These are phyloP conservation scores for Quercus ilex DNA, from an alignment of 306 rosid genomes.

Conservation along the genomic window DNA sequence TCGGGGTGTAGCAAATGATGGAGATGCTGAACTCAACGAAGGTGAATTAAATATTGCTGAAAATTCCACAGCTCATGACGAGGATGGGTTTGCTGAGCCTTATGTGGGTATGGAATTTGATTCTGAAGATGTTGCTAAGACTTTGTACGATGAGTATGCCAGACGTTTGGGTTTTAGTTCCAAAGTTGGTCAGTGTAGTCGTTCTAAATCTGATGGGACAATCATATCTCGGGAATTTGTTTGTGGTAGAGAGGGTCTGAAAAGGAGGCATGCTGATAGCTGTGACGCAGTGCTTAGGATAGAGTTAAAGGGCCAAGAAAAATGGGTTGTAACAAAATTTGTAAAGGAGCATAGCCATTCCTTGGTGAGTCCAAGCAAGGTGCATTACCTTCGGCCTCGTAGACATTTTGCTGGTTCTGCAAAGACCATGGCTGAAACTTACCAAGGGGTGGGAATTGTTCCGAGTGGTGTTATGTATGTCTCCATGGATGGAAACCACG, in stretches of 20 bases:
- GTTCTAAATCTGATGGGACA: constrained; percentile 49
- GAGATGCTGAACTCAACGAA: constrained; percentile 40
- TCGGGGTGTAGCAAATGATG: constrained; percentile 44
- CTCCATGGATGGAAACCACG: constrained; percentile 66
- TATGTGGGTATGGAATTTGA: constrained; percentile 57
- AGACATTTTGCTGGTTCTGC: constrained; percentile 83
- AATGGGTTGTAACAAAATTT: constrained; percentile 83
- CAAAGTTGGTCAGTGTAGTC: constrained; percentile 52
- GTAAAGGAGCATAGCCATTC: constrained; percentile 88
- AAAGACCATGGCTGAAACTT: constrained; percentile 59
- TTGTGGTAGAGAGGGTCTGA: constrained; percentile 70
- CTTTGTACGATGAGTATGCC: constrained; percentile 48
- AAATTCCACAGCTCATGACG: constrained; percentile 31
- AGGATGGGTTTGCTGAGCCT: constrained; percentile 45
- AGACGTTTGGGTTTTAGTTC: constrained; percentile 47
- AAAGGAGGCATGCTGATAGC: constrained; percentile 58
- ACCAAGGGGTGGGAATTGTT: constrained; percentile 67
- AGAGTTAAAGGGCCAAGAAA: constrained; percentile 59
- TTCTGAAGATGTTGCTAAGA: constrained; percentile 51
- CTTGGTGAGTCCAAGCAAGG: constrained; percentile 39
- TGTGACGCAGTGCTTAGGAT: constrained; percentile 80
- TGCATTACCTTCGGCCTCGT: constrained; percentile 57
- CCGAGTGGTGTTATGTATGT: constrained; percentile 93
- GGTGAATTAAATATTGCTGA: constrained; percentile 48
- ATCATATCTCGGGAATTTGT: constrained; percentile 56